Conservation (phyloP, 1,139 yeast species). For the Fermentozyma sake region DNA sequence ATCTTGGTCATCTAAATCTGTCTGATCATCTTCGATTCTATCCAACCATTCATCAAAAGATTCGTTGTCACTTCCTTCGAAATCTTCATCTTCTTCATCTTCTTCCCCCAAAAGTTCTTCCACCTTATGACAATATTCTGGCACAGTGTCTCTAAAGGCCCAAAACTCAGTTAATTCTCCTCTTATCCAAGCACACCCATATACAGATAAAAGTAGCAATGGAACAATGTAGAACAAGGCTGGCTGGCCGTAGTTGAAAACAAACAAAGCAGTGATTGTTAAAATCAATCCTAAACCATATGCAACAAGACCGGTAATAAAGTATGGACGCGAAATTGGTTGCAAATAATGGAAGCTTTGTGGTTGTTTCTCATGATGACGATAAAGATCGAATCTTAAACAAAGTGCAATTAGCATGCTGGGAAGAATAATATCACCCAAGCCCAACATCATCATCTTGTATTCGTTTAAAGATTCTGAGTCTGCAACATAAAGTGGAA, state of each 20-base stretch:
- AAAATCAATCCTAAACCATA: constrained; percentile 42
- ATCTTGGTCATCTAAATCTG: constrained; percentile 11
- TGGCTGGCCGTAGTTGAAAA: constrained; percentile 53
- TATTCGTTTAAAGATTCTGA: neutral
- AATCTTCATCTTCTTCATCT: constrained; percentile 11
- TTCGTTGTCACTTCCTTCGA: constrained; percentile 15
- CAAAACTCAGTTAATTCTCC: constrained; percentile 42
- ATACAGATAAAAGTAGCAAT: constrained; percentile 31
- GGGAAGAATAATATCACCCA: constrained; percentile 62
- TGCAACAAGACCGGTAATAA: constrained; percentile 34
- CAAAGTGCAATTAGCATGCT: constrained; percentile 48
- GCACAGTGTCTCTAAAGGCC: constrained; percentile 15
- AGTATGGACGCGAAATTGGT: constrained; percentile 41
- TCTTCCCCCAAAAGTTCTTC: constrained; percentile 26
- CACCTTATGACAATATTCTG: too few relatives aligned
- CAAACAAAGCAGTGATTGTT: constrained; percentile 38
- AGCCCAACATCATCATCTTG: constrained; percentile 35
- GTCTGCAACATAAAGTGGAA: constrained; percentile 27
- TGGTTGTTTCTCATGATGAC: constrained; percentile 21
- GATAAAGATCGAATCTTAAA: constrained; percentile 45
- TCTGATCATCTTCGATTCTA: constrained; percentile 16
- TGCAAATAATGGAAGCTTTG: constrained; percentile 37
- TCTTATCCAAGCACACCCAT: constrained; percentile 22
- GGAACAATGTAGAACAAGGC: constrained; percentile 66
- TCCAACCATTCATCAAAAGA: constrained; percentile 21